Evolutionary conservation across 495 filamentous ascomycete genomes (phyloP).

Genomic region (Aspergillus diversus): DNA sequence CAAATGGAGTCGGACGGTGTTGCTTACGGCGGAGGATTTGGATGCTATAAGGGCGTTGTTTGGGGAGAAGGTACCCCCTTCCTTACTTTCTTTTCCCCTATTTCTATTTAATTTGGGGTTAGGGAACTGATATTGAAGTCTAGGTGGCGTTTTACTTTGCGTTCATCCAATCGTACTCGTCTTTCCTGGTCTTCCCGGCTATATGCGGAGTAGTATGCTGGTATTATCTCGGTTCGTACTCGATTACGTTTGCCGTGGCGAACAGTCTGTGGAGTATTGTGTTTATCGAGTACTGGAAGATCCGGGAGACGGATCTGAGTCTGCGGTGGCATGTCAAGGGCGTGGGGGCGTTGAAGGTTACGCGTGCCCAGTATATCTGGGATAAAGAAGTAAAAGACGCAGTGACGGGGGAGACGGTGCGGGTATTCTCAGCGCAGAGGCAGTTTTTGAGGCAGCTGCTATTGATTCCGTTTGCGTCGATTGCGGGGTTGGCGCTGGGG

Average conservation of each 20-base stretch:
- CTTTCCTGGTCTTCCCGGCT: conserved; percentile 81
- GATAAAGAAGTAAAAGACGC: conserved; percentile 77
- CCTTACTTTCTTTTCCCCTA: too few relatives aligned
- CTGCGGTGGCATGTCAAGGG: conserved; percentile 88
- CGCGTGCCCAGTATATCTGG: conserved; percentile 74
- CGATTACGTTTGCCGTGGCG: conserved; percentile 73
- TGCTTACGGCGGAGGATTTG: conserved; percentile 73
- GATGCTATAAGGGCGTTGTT: conserved; percentile 80
- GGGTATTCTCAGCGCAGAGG: conserved; percentile 75
- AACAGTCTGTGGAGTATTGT: conserved; percentile 83
- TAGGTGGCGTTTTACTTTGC: conserved; percentile 93
- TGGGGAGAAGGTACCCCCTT: conserved; percentile 72
- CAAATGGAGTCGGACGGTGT: conserved; percentile 76
- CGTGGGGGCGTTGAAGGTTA: conserved; percentile 79
- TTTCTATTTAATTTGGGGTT: too few relatives aligned
- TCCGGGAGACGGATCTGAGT: conserved; percentile 87
- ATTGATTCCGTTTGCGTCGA: conserved; percentile 82
- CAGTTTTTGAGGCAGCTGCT: conserved; percentile 77
- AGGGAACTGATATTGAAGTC: conserved; percentile 3
- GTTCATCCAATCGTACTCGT: conserved; percentile 89
- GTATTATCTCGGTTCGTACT: conserved; percentile 81
- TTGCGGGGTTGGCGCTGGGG: conserved; percentile 72
- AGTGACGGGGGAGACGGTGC: conserved; percentile 77
- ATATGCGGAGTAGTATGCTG: conserved; percentile 75
- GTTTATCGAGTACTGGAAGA: conserved; percentile 97